These are phyloP conservation scores for Haplographium delicatum DNA, from an alignment of 495 filamentous ascomycete genomes.

Conservation along the genomic window DNA sequence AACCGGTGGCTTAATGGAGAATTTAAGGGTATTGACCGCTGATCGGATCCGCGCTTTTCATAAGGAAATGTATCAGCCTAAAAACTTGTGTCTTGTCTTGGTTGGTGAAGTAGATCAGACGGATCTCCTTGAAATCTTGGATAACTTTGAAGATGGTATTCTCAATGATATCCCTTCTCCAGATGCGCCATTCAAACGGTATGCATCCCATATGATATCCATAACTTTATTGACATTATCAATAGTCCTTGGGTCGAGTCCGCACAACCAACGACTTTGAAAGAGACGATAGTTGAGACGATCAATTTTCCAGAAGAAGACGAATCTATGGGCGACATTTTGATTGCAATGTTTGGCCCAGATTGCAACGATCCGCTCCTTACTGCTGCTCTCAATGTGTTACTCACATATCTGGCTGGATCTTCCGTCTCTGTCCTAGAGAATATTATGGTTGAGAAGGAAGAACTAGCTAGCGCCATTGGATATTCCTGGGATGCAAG, in stretches of 20 bases:
- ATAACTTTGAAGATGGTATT: slow-evolving; percentile 84
- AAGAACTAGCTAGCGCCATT: slow-evolving; percentile 82
- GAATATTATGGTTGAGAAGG: slow-evolving; percentile 87
- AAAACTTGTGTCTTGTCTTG: slow-evolving; percentile 86
- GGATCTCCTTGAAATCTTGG: slow-evolving; percentile 72
- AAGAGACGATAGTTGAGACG: slow-evolving; percentile 62
- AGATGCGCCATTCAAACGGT: slow-evolving; percentile 68
- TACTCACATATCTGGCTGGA: slow-evolving; percentile 80
- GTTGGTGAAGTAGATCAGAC: slow-evolving; percentile 84
- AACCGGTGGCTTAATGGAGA: slow-evolving; percentile 95
- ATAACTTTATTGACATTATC: not conserved
- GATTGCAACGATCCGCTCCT: slow-evolving; percentile 58
- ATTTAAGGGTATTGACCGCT: slow-evolving; percentile 75
- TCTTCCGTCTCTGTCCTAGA: slow-evolving; percentile 91
- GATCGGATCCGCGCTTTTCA: slow-evolving; percentile 91
- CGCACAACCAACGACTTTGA: slow-evolving; percentile 62
- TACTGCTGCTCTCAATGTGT: slow-evolving; percentile 65
- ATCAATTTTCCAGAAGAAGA: slow-evolving; percentile 97
- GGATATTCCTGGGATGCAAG: slow-evolving; percentile 68
- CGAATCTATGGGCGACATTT: slow-evolving; percentile 81
- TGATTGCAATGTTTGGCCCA: slow-evolving; percentile 81
- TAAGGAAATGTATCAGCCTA: slow-evolving; percentile 95
- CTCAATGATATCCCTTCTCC: slow-evolving; percentile 70
- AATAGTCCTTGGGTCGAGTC: slow-evolving; percentile 84
- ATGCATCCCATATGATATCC: slow-evolving; percentile 8